These are phyloP conservation scores for Cyanidiococcus yangmingshanensis DNA, from an alignment of 23 red algal genomes.

Conservation along the genomic window DNA sequence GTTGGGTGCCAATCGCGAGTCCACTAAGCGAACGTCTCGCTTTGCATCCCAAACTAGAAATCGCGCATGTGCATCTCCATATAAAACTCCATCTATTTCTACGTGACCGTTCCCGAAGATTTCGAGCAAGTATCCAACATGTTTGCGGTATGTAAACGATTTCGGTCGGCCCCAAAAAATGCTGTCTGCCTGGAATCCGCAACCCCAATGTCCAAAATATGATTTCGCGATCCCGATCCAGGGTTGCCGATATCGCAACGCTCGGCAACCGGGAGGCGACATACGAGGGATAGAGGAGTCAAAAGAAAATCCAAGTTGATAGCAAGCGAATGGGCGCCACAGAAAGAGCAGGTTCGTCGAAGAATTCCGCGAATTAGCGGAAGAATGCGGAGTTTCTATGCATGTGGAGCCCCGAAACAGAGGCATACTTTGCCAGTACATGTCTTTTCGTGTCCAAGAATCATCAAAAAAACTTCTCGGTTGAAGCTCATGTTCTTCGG, in stretches of 20 bases:
- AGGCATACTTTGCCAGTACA: not conserved
- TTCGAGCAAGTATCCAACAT: not conserved
- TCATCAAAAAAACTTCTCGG: not conserved
- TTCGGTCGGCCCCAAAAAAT: not conserved
- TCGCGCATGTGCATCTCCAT: not conserved
- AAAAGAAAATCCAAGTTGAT: not conserved
- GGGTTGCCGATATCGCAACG: not conserved
- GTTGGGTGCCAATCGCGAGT: not conserved
- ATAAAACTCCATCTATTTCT: not conserved
- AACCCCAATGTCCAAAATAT: not conserved
- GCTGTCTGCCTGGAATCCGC: not conserved
- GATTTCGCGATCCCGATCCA: constrained; percentile 6
- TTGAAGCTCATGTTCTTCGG: not conserved
- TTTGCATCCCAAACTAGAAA: not conserved
- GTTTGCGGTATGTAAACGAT: not conserved
- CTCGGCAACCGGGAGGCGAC: not conserved
- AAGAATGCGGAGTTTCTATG: not conserved
- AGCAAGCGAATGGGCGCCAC: constrained; percentile 10
- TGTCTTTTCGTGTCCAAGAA: not conserved
- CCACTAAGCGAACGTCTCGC: not conserved
- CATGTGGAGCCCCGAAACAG: not conserved
- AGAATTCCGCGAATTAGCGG: not conserved
- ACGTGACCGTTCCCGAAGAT: not conserved
- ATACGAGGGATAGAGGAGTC: not conserved
- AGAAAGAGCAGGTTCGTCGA: not conserved